Percentiles rank a stretch among this genome's conserved stretches.
phyloP scores from a whole-genome alignment of 2,329 filamentous ascomycete species.

The Seiridium unicorne region DNA sequence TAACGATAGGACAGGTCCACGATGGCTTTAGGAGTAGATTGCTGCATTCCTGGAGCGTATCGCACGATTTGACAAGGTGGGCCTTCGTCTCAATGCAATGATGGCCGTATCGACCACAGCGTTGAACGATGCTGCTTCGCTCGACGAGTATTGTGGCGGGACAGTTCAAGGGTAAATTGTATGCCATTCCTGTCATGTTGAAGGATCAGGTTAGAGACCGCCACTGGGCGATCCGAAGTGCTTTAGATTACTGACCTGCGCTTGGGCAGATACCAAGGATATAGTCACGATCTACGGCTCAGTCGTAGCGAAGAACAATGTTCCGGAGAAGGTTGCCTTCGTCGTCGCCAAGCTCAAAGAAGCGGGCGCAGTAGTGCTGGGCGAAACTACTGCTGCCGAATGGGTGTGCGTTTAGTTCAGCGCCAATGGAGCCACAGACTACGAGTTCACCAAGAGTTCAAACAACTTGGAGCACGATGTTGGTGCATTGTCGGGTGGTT shows the following conservation, averaged over 20 bases:
- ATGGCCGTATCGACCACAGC: constrained; percentile 10
- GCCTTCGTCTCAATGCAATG: constrained; percentile 16
- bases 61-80: constrained; percentile 15
- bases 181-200: too few species aligned
- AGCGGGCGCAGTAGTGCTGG: constrained; percentile 18
- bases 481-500: constrained; percentile 17
- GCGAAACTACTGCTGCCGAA: constrained; percentile 19
- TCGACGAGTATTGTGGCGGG: too few species aligned
- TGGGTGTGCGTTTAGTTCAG: constrained; percentile 19
- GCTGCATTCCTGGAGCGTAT: constrained; percentile 15
- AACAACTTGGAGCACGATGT: constrained; percentile 17
- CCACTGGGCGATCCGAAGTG: too few species aligned
- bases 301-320: too few species aligned
- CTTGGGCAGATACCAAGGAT: too few species aligned
- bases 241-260: too few species aligned
- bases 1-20: constrained; percentile 17
- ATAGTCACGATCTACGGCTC: too few species aligned
- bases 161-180: too few species aligned
- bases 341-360: too few species aligned
- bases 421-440: constrained; percentile 13
- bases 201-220: too few species aligned
- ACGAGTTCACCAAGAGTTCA: constrained; percentile 18
- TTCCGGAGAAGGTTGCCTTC: too few species aligned
- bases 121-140: too few species aligned
- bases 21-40: constrained; percentile 13